Evolutionary conservation across 2,329 filamentous ascomycete genomes (phyloP), one percentile per base, ranked within the genome.

Genomic region (Exophiala calicioides): DNA sequence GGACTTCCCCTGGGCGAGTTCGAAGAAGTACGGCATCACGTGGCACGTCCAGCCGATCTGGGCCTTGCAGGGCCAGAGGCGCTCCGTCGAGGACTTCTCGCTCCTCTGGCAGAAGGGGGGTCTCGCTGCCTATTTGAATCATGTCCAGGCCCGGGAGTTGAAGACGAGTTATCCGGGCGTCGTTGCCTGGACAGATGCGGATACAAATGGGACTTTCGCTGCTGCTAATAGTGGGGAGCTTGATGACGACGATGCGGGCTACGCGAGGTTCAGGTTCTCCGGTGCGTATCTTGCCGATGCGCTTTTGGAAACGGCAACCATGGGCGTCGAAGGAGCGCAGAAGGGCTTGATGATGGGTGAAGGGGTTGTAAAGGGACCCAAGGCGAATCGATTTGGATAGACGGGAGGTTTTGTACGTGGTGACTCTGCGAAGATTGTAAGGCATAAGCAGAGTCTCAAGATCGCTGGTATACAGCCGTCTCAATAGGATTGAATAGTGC

Each of bases 21-120:
- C 34, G 15, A 37, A 32, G 32, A 39, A 39, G 16, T 46, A 46
- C 26, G 43, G 43, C 18, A 39, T 46, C n/a, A 34, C 39, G 1
- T 46, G 43, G 43, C 43, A 46, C 19, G 33, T 46, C 3, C 43
- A 46, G 34, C 43, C 43, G 15, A 46, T 46, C n/a, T 46, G 34
- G 33, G 34, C 34, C 6, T 20, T 46, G 13, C 43, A 46, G 34
- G 43, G 43, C 16, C 19, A 36, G 31, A n/a, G 41, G 18, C 31
- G 41, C 10, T 30, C 41, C 31, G 41, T 36, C 20, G 21, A 44
- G 31, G 31, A 35, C 18, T 44, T 41, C 29, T 20, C 26, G 12
- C n/a, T 16, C 9, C 20, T 44, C 2, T 44, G 31, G 31, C 41
- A 44, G 18, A 30, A 29, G 19, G 41, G 41, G 13, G 41, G 41